Evolutionary conservation across 768 basidiomycete species (phyloP).

Genomic region (Hortiboletus flavorubellus): DNA sequence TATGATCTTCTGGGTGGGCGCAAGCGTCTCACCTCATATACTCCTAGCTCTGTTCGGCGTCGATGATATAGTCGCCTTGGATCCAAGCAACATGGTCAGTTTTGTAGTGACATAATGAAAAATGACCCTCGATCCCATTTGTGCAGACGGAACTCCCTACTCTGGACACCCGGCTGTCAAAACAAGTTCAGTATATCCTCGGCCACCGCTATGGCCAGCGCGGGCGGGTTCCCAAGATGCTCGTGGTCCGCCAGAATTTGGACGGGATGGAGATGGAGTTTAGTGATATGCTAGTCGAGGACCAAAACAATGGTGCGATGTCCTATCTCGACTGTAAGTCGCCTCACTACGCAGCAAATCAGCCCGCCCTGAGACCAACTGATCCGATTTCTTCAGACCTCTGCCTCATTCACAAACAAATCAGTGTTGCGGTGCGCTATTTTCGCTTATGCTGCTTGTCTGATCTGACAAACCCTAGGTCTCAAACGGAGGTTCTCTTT

Average conservation of each 20-base stretch:
- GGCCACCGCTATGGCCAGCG: conserved; percentile 57
- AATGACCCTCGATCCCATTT: conserved; percentile 8
- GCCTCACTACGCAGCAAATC: not conserved
- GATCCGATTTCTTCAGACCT: conserved; percentile 21
- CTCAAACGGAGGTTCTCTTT: conserved; percentile 30
- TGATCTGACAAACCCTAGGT: conserved; percentile 19
- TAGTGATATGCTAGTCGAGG: conserved; percentile 95
- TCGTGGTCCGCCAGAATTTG: conserved; percentile 86
- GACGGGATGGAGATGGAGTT: conserved; percentile 95
- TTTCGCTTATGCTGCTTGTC: not conserved
- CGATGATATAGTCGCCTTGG: conserved; percentile 69
- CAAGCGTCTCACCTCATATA: conserved; percentile 75
- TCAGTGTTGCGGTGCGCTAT: conserved; percentile 25
- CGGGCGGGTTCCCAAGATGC: conserved; percentile 54
- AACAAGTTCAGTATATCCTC: conserved; percentile 85
- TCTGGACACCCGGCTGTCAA: conserved; percentile 72
- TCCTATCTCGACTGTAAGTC: conserved; percentile 84
- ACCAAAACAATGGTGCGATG: conserved; percentile 94
- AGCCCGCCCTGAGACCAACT: not conserved
- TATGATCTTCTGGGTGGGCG: conserved; percentile 89
- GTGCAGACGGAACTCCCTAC: conserved; percentile 64
- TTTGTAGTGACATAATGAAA: not conserved
- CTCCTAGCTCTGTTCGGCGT: conserved; percentile 81
- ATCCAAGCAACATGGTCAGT: conserved; percentile 61
- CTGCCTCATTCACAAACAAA: conserved; percentile 35